Evolutionary conservation across 2,329 filamentous ascomycete species (phyloP), one percentile per base, ranked within the genome.

Genomic region (Penicillium sp.): DNA sequence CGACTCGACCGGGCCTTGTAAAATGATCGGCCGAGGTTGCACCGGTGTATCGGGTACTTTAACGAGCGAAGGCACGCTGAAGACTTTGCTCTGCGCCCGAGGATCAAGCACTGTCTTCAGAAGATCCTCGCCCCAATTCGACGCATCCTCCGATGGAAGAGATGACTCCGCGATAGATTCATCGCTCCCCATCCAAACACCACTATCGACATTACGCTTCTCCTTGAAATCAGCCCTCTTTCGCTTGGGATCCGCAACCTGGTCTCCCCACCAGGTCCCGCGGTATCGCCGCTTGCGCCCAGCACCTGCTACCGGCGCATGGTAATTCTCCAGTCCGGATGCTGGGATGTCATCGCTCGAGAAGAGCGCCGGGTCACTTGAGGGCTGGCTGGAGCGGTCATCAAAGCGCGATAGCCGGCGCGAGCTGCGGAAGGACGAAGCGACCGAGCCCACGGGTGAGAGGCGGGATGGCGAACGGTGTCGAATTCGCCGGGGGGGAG

Each of bases 141-240:
- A 67, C 15, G 70, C 66, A 71, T 77, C 76, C 53, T 74, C 73
- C 4, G 73, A 75, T 1, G 69, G 62, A 47, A 76, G 67, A 47
- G 74, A 67, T 41, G 71, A 69, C 6, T 73, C 71, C 2, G 68
- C 70, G 3, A 67, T 69, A 8, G 76, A 76, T 59, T 78, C 76
- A 65, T 81, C 79, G 64, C 78, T 81, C 2, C 74, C 77, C 78
- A 81, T 79, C 74, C 78, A 81, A 11, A 81, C 77, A 58, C 79
- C 79, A 67, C 77, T 79, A 59, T 81, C 79, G 31, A 79, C 69
- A 61, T 79, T 68, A 22, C 79, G 71, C 66, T 78, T 79, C 35
- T 75, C 73, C 63, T 76, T 79, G 45, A 81, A 81, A 41, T 76
- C 74, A 3, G 72, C 73, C 57, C 78, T 70, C 63, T 76, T 77